Conservation (phyloP, 495 filamentous ascomycete genomes). For the Stereocaulon alpinum region DNA sequence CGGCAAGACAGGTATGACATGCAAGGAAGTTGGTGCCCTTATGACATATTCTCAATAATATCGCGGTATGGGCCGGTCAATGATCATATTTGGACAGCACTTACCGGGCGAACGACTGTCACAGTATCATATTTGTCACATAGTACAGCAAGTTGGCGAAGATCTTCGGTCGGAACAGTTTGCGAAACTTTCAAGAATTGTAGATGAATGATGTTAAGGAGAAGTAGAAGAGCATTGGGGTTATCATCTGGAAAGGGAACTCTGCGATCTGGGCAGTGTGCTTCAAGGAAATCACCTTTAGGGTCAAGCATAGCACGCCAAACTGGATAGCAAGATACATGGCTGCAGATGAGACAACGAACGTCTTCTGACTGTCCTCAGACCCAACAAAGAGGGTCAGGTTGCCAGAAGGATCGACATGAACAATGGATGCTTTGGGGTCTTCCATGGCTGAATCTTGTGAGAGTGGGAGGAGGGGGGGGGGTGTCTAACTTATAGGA, state of each 20-base stretch:
- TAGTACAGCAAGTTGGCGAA: background rate
- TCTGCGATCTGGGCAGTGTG: background rate
- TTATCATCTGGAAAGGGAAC: background rate
- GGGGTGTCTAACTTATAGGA: background rate
- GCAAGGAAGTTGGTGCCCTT: background rate
- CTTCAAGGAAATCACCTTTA: background rate
- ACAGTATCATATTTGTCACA: slow-evolving; percentile 10
- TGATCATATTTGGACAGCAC: background rate
- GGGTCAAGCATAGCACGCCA: background rate
- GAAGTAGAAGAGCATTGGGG: background rate
- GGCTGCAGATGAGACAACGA: background rate
- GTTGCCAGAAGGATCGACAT: background rate
- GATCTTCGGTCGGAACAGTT: background rate
- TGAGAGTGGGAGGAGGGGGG: no score
- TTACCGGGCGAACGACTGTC: background rate
- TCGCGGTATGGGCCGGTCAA: background rate
- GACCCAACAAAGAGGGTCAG: background rate
- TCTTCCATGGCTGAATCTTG: background rate
- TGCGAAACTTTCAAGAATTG: background rate
- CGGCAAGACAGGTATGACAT: background rate
- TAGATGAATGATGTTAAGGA: slow-evolving; percentile 1
- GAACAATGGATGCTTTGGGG: background rate
- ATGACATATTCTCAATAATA: background rate
- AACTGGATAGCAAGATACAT: background rate
- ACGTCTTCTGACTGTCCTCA: background rate